phyloP scores from a whole-genome alignment of 2,329 filamentous ascomycete genomes.

The Fusarium oligoseptatum region DNA sequence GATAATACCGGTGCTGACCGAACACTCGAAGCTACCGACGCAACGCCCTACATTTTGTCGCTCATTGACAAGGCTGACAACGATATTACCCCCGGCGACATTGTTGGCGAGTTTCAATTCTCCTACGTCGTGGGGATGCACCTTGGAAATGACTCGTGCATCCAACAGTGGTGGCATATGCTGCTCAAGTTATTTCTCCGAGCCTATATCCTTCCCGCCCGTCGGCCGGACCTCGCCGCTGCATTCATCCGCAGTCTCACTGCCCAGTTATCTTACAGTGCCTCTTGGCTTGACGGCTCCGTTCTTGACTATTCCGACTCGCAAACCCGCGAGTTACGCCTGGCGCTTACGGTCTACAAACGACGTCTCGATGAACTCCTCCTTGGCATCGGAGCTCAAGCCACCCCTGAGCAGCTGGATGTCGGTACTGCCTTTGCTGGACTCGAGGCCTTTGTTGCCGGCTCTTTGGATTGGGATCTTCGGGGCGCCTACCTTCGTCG shows the following conservation, averaged over 20 bases:
- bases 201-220: slow-evolving; percentile 59
- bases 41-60: slow-evolving; percentile 61
- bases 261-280: slow-evolving; percentile 68
- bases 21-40: slow-evolving; percentile 61
- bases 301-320: slow-evolving; percentile 54
- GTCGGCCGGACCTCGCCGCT: slow-evolving; percentile 59
- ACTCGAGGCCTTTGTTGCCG: slow-evolving; percentile 49
- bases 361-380: slow-evolving; percentile 64
- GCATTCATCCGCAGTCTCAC: slow-evolving; percentile 65
- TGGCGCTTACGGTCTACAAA: slow-evolving; percentile 67
- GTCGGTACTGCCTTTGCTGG: slow-evolving; percentile 62
- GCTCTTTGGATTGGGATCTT: slow-evolving; percentile 69
- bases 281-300: slow-evolving; percentile 62
- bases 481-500: slow-evolving; percentile 62
- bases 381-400: slow-evolving; percentile 49
- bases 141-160: slow-evolving; percentile 69
- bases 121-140: slow-evolving; percentile 69
- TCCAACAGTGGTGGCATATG: slow-evolving; percentile 74
- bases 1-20: slow-evolving; percentile 53
- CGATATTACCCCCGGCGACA: slow-evolving; percentile 54
- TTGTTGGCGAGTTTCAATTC: slow-evolving; percentile 73
- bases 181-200: slow-evolving; percentile 65
- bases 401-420: slow-evolving; percentile 57
- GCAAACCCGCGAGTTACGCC: slow-evolving; percentile 55
- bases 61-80: slow-evolving; percentile 51